Conservation (phyloP, 176 grass and related monocot genomes). For the Oryza longistaminata region DNA sequence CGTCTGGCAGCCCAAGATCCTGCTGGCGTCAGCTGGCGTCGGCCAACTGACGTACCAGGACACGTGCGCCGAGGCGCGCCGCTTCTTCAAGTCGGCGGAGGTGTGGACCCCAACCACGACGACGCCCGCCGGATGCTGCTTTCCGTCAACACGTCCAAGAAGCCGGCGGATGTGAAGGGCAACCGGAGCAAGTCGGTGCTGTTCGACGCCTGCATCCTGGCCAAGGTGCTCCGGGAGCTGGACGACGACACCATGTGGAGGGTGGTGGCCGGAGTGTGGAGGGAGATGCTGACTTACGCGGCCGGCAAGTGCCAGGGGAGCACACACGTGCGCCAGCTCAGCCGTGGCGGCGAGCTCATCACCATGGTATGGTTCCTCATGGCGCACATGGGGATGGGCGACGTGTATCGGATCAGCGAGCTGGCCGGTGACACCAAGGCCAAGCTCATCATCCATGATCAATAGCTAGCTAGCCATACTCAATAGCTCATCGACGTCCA, state of each 20-base stretch:
- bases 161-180: constrained; percentile 31
- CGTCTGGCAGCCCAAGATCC: constrained; percentile 43
- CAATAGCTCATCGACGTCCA: no score
- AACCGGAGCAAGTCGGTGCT: constrained; percentile 44
- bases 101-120: neutral
- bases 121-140: constrained; percentile 30
- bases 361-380: constrained; percentile 50
- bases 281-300: constrained; percentile 45
- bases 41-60: constrained; percentile 38
- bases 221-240: constrained; percentile 18
- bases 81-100: constrained; percentile 1
- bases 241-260: neutral
- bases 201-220: constrained; percentile 49
- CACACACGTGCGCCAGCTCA: constrained; percentile 40
- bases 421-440: neutral
- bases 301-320: constrained; percentile 36
- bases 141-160: neutral
- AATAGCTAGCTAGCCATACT: neutral
- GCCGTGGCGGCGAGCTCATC: constrained; percentile 49
- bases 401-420: constrained; percentile 30
- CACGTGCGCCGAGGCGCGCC: constrained; percentile 40
- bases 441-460: constrained; percentile 36
- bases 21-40: constrained; percentile 38
- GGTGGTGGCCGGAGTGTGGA: constrained; percentile 20
- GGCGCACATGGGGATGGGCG: constrained; percentile 40